These are phyloP conservation scores for Delphinella strobiligena DNA, from an alignment of 2,329 filamentous ascomycete genomes.

Conservation along the genomic window DNA sequence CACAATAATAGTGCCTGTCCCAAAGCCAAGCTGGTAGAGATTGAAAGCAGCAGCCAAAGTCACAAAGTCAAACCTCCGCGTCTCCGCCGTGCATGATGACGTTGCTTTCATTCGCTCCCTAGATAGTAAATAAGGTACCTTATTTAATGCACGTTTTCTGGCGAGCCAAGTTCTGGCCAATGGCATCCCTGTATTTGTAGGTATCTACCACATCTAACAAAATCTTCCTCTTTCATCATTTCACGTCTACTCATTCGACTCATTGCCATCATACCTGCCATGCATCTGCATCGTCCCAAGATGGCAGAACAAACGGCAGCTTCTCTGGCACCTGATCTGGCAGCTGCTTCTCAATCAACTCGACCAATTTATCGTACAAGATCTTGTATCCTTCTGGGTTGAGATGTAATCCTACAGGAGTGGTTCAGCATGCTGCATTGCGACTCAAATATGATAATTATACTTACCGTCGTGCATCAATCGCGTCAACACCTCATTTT, in stretches of 20 bases:
- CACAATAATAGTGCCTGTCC: too few species aligned
- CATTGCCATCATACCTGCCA: conserved; percentile 9
- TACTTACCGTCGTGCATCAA: conserved; percentile 40
- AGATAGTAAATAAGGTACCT: too few species aligned
- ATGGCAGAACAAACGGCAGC: conserved; percentile 41
- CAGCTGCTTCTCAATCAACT: conserved; percentile 37
- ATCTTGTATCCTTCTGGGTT: conserved; percentile 43
- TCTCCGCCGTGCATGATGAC: neutral
- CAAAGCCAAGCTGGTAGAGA: too few species aligned
- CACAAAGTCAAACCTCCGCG: neutral
- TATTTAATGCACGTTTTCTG: too few species aligned
- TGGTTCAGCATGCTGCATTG: too few species aligned
- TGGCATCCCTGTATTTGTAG: conserved; percentile 1
- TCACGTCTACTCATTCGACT: neutral
- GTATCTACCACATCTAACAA: neutral
- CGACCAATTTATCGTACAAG: conserved; percentile 42
- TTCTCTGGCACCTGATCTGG: conserved; percentile 43
- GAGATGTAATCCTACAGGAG: conserved; percentile 46
- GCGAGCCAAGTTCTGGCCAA: too few species aligned
- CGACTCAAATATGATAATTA: too few species aligned
- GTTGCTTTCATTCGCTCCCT: too few species aligned
- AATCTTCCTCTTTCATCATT: neutral
- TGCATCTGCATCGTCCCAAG: conserved; percentile 32
- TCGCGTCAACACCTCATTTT: conserved; percentile 42
- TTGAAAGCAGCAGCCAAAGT: too few species aligned